Percentiles rank a stretch among this genome's conserved stretches.
Evolutionary conservation across 345 rosid species (phyloP).

Genomic region (Barbarea vulgaris): DNA sequence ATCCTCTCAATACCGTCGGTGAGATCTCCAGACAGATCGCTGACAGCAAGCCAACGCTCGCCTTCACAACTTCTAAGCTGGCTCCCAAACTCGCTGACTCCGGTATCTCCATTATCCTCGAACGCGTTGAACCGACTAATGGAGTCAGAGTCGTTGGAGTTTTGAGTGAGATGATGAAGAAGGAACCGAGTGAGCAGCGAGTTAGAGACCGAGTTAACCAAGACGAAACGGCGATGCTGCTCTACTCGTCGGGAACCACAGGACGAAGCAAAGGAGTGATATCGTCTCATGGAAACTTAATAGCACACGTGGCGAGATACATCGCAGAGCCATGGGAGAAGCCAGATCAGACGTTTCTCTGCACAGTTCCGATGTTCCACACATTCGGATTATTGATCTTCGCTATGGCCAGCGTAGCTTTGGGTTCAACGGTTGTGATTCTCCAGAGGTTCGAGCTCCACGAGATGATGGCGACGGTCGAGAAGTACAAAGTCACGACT

Average conservation of each 20-base stretch:
- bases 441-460: not conserved
- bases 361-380: not conserved
- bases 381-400: not conserved
- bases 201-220: constrained; percentile 57
- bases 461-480: not conserved
- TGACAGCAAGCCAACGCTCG: not conserved
- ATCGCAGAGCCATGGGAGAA: constrained; percentile 56
- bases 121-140: not conserved
- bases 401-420: not conserved
- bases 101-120: not conserved
- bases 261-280: constrained; percentile 84
- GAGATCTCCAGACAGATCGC: constrained; percentile 35
- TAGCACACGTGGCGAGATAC: constrained; percentile 63
- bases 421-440: not conserved
- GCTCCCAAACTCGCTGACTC: not conserved
- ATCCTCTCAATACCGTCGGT: constrained; percentile 68
- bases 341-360: not conserved
- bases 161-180: constrained; percentile 38
- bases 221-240: constrained; percentile 74
- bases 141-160: constrained; percentile 42
- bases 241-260: constrained; percentile 88
- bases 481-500: not conserved
- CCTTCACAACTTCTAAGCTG: not conserved
- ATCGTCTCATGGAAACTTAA: constrained; percentile 67
- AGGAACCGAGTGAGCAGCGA: constrained; percentile 7